A percentile compares a stretch with the other conserved stretches of the same genome.
Evolutionary conservation across 78 protist species (phyloP).

Genomic region (Acrasis kona): DNA sequence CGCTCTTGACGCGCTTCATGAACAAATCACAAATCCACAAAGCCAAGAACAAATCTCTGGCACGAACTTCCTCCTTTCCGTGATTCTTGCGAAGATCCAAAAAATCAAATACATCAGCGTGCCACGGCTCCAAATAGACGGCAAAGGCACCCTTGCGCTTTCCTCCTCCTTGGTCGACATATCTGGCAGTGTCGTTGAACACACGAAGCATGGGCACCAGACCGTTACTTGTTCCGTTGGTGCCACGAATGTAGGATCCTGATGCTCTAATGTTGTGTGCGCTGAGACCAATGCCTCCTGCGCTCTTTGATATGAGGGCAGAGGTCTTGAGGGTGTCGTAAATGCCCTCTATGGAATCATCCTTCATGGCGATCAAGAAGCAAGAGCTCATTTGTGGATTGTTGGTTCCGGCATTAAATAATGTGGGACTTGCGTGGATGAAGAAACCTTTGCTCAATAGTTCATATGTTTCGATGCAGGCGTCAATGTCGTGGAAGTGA

Average conservation of each 20-base stretch:
- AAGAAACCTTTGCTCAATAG: conserved; percentile 48
- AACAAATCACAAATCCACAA: conserved; percentile 96
- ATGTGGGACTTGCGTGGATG: conserved; percentile 97
- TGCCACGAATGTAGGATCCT: conserved; percentile 80
- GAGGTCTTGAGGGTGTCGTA: conserved; percentile 90
- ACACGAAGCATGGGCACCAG: conserved; percentile 97
- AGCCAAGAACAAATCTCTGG: conserved; percentile 95
- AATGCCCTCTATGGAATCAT: conserved; percentile 89
- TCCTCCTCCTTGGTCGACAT: conserved; percentile 95
- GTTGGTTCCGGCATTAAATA: conserved; percentile 94
- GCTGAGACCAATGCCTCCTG: conserved; percentile 95
- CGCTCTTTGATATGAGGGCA: conserved; percentile 81
- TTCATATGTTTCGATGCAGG: conserved; percentile 81
- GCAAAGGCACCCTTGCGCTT: conserved; percentile 97
- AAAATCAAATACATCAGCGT: conserved; percentile 88
- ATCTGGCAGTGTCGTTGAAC: conserved; percentile 92
- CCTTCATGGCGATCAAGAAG: conserved; percentile 88
- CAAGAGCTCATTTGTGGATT: conserved; percentile 90
- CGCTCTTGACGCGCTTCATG: conserved; percentile 89
- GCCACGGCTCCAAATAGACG: conserved; percentile 98
- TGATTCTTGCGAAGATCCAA: conserved; percentile 70
- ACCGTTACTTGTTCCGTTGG: conserved; percentile 88
- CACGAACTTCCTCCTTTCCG: conserved; percentile 86
- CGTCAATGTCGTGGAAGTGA: conserved; percentile 61
- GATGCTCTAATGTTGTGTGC: conserved; percentile 83